Percentiles rank a stretch among this genome's conserved stretches.
Evolutionary conservation across 192 early-diverging fungal genomes (phyloP).

Genomic region (Coemansia sp.): DNA sequence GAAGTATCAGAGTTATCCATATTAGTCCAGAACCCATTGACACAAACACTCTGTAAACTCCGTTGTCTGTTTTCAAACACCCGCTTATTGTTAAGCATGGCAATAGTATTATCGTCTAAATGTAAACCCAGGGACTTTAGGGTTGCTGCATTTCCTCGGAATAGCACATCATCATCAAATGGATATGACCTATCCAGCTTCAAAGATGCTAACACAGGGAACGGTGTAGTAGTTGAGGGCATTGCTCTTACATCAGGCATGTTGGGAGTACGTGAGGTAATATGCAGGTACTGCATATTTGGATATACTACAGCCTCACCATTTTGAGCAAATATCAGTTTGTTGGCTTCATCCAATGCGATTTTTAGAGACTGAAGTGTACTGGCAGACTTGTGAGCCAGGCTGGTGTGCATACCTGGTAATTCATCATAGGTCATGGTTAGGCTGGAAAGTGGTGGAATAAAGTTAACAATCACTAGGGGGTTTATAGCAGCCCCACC

Average conservation of each 20-base stretch:
- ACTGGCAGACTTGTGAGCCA: background rate
- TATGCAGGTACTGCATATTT: background rate
- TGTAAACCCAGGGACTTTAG: background rate
- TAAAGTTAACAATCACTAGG: no score
- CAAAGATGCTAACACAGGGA: background rate
- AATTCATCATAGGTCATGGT: no score
- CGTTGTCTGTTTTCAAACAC: background rate
- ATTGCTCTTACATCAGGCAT: no score
- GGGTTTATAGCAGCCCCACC: no score
- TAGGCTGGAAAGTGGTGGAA: no score
- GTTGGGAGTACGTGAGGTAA: no score
- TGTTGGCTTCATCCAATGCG: background rate
- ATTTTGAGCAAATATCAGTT: background rate
- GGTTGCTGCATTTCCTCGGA: constrained; percentile 2
- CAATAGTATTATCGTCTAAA: background rate
- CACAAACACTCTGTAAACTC: background rate
- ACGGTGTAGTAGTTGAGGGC: background rate
- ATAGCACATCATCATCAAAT: constrained; percentile 10
- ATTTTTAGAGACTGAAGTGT: background rate
- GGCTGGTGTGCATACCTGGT: background rate
- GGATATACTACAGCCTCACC: background rate
- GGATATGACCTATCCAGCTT: background rate
- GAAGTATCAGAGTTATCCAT: no score
- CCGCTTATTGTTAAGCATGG: background rate
- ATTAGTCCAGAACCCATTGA: no score